Conservation (phyloP, 176 grass and related monocot species). For the Tuctoria greenei region DNA sequence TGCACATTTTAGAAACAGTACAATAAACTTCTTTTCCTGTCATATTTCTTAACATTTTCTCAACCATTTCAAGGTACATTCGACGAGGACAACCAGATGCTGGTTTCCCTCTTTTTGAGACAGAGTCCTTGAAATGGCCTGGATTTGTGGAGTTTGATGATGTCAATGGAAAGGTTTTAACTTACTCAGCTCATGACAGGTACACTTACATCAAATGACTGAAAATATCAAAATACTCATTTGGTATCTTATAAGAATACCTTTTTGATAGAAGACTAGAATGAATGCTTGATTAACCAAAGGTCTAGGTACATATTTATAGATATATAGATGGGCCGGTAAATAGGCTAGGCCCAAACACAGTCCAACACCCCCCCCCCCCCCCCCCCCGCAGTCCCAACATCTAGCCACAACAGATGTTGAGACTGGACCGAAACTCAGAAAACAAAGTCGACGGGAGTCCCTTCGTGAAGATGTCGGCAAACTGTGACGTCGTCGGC, state of each 20-base stretch:
- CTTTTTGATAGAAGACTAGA: too few species aligned
- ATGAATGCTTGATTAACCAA: too few species aligned
- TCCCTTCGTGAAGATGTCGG: too few species aligned
- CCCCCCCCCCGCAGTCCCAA: too few species aligned
- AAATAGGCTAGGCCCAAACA: too few species aligned
- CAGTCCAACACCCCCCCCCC: too few species aligned
- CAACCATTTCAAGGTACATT: constrained; percentile 65
- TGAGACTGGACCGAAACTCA: too few species aligned
- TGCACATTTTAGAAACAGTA: neutral
- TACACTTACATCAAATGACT: constrained; percentile 27
- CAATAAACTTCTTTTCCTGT: neutral
- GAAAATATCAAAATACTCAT: constrained; percentile 4
- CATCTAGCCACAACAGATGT: too few species aligned
- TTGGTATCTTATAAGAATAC: neutral
- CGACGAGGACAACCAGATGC: constrained; percentile 59
- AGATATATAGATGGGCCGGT: too few species aligned
- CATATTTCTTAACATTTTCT: neutral
- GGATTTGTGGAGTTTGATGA: constrained; percentile 91
- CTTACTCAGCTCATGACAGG: constrained; percentile 94
- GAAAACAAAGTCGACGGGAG: too few species aligned
- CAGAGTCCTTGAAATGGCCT: constrained; percentile 81
- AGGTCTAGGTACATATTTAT: too few species aligned
- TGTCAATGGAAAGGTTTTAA: constrained; percentile 93
- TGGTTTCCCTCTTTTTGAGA: constrained; percentile 81
- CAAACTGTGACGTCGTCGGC: too few species aligned